Percentiles rank a stretch among this genome's conserved stretches.
These are phyloP conservation scores for Xylaria sp. DNA, from an alignment of 2,329 filamentous ascomycete species.

Conservation along the genomic window DNA sequence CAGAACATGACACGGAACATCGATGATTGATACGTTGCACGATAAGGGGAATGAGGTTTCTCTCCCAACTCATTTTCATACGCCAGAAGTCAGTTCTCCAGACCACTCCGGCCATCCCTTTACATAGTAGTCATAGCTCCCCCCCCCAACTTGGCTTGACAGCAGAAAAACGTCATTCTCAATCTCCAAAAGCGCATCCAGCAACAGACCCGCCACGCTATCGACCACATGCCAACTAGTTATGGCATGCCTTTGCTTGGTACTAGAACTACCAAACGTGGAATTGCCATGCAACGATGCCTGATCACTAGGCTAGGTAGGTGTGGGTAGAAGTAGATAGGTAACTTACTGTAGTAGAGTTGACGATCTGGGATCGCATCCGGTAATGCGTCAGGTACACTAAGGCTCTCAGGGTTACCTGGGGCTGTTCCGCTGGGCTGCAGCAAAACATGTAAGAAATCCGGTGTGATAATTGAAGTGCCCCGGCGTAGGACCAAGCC, in stretches of 20 bases:
- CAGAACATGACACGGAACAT: conserved; percentile 12
- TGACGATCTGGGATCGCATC: conserved; percentile 18
- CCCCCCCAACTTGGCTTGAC: neutral
- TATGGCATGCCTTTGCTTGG: conserved; percentile 14
- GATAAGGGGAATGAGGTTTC: conserved; percentile 16
- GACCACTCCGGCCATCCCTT: conserved; percentile 4
- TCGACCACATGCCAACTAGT: conserved; percentile 21
- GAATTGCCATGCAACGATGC: conserved; percentile 36
- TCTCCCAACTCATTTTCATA: conserved; percentile 17
- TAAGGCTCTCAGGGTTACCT: conserved; percentile 23
- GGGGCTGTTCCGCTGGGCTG: conserved; percentile 35
- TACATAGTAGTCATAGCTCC: conserved; percentile 1
- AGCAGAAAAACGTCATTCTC: conserved; percentile 22
- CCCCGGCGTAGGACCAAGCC: conserved; percentile 19
- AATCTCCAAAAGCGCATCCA: conserved; percentile 12
- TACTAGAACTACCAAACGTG: conserved; percentile 17
- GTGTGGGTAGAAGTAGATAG: conserved; percentile 4
- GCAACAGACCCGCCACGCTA: conserved; percentile 18
- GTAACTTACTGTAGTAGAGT: conserved; percentile 6
- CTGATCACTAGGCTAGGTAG: conserved; percentile 25
- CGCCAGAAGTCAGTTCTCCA: conserved; percentile 7
- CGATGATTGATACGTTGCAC: conserved; percentile 26
- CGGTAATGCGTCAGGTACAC: conserved; percentile 15
- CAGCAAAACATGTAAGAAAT: conserved; percentile 39
- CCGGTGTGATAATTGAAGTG: conserved; percentile 27